Conservation (phyloP, 1,284 basidiomycete genomes). For the Neotropicomus parvogracilis region DNA sequence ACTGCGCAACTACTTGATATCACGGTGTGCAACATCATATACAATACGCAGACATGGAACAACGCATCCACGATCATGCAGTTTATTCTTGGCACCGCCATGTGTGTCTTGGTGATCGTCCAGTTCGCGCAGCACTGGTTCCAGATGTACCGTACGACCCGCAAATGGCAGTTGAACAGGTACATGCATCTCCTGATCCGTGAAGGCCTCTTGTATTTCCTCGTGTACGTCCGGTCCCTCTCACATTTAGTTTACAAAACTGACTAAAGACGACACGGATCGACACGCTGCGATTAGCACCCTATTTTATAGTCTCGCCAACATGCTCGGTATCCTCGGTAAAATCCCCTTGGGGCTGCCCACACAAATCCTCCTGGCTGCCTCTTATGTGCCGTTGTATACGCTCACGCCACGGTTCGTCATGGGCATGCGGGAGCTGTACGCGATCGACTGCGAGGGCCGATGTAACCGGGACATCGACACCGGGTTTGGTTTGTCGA, state of each 20-base stretch:
- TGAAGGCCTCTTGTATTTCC: slow-evolving; percentile 1
- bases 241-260: too few species aligned
- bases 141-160: background rate
- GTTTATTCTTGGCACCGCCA: background rate
- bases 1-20: background rate
- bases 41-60: background rate
- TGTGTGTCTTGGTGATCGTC: background rate
- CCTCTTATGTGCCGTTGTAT: background rate
- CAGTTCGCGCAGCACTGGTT: background rate
- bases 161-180: slow-evolving; percentile 1
- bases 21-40: background rate
- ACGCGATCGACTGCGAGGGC: background rate
- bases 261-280: too few species aligned
- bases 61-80: background rate
- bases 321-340: background rate
- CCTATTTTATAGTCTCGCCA: background rate
- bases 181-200: slow-evolving; percentile 4
- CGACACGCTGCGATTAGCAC: background rate
- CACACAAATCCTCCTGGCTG: background rate
- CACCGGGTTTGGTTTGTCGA: background rate
- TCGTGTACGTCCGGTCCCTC: background rate
- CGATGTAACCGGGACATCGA: background rate
- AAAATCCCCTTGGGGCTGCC: background rate
- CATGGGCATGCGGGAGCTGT: background rate
- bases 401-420: background rate